phyloP scores from a whole-genome alignment of 345 rosid species.

The Diplotaxis tenuifolia region DNA sequence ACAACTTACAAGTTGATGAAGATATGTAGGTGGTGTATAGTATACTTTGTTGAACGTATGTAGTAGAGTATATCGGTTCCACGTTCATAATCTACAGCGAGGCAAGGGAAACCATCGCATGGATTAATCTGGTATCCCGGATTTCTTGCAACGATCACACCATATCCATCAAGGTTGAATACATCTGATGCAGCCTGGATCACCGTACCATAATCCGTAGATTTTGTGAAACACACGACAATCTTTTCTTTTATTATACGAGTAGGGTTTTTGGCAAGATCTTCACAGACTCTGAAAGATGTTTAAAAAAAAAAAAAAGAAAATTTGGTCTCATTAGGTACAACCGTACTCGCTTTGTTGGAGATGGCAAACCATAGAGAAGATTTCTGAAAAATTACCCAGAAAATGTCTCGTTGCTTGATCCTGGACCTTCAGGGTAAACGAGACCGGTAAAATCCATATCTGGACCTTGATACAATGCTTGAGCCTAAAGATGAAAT shows the following conservation, averaged over 20 bases:
- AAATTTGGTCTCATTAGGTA: too few relatives aligned
- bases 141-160: constrained; percentile 56
- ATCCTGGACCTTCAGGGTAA: constrained; percentile 39
- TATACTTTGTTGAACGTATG: constrained; percentile 49
- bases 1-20: neutral
- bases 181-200: constrained; percentile 42
- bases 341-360: neutral
- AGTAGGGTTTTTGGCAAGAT: constrained; percentile 19
- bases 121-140: constrained; percentile 46
- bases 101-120: constrained; percentile 51
- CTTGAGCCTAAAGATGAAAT: constrained; percentile 46
- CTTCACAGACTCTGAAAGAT: constrained; percentile 24
- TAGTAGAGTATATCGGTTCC: constrained; percentile 63
- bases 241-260: constrained; percentile 47
- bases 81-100: constrained; percentile 61
- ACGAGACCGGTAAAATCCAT: constrained; percentile 43
- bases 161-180: constrained; percentile 46
- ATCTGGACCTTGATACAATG: constrained; percentile 48
- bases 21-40: neutral
- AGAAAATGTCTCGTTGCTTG: constrained; percentile 23
- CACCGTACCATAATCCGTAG: constrained; percentile 16
- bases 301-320: neutral
- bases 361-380: neutral
- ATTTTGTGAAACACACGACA: constrained; percentile 57
- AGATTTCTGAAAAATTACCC: constrained; percentile 7